phyloP scores from a whole-genome alignment of 768 basidiomycete genomes.

The Leccinum truebloodii region DNA sequence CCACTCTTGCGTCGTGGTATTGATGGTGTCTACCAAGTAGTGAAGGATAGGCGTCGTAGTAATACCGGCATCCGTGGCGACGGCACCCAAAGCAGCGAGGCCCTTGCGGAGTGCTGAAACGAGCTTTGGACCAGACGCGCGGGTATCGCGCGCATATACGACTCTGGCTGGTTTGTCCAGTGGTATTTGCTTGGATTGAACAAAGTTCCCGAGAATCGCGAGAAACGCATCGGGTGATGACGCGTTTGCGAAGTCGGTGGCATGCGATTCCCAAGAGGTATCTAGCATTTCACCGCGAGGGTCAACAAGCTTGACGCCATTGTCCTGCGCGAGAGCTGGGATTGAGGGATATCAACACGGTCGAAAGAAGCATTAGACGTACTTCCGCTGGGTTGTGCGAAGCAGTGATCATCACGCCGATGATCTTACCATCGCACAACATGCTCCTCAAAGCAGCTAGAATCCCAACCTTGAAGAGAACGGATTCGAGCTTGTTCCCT shows the following conservation, averaged over 20 bases:
- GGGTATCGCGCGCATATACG: slow-evolving; percentile 91
- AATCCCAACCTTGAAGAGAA: slow-evolving; percentile 92
- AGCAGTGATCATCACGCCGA: slow-evolving; percentile 99
- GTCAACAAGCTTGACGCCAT: slow-evolving; percentile 98
- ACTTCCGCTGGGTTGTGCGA: slow-evolving; percentile 99
- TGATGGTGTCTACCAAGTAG: slow-evolving; percentile 88
- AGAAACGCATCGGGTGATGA: slow-evolving; percentile 73
- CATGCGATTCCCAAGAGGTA: slow-evolving; percentile 86
- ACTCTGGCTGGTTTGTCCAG: slow-evolving; percentile 76
- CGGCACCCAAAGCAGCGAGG: slow-evolving; percentile 68
- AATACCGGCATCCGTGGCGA: slow-evolving; percentile 74
- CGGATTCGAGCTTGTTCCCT: slow-evolving; percentile 74
- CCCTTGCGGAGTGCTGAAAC: slow-evolving; percentile 82
- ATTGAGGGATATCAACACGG: slow-evolving; percentile 1
- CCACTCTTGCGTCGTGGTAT: slow-evolving; percentile 76
- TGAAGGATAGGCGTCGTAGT: slow-evolving; percentile 95
- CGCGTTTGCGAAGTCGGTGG: slow-evolving; percentile 86
- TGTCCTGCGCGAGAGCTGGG: slow-evolving; percentile 61
- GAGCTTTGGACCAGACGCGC: slow-evolving; percentile 80
- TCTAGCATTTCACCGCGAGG: slow-evolving; percentile 98
- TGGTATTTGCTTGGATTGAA: slow-evolving; percentile 71
- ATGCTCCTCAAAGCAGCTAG: slow-evolving; percentile 91
- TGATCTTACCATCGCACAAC: slow-evolving; percentile 84
- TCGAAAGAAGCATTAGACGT: slow-evolving; percentile 23
- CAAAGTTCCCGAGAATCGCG: slow-evolving; percentile 57